These are phyloP conservation scores for Camelina laxa DNA, from an alignment of 345 rosid species.

Conservation along the genomic window DNA sequence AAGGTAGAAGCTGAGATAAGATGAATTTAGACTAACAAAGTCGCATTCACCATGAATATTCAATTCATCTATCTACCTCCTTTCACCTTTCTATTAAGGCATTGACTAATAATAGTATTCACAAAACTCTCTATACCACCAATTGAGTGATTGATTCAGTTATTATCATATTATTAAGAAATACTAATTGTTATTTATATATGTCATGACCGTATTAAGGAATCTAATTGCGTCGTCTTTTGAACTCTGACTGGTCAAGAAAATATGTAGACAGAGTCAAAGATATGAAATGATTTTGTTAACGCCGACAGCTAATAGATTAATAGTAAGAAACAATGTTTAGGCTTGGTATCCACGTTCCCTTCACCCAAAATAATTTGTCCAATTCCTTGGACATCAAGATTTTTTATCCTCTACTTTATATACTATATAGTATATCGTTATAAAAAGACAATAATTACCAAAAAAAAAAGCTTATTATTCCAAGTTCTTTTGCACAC, in stretches of 20 bases:
- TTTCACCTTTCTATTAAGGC: neutral
- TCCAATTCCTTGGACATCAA: conserved; percentile 40
- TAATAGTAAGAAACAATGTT: neutral
- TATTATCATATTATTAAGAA: conserved; percentile 5
- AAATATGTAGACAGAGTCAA: conserved; percentile 35
- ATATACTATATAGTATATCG: no score
- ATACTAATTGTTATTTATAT: neutral
- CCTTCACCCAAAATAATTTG: conserved; percentile 19
- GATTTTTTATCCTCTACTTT: conserved; percentile 24
- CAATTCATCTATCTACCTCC: neutral
- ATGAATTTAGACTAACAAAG: conserved; percentile 27
- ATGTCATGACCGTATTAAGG: conserved; percentile 28
- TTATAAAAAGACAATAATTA: no score
- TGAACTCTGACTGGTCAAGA: conserved; percentile 33
- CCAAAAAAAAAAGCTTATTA: neutral
- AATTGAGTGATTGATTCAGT: conserved; percentile 14
- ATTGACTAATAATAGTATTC: neutral
- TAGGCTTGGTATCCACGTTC: conserved; percentile 38
- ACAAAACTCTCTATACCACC: neutral
- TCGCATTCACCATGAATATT: conserved; percentile 18
- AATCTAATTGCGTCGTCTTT: conserved; percentile 33
- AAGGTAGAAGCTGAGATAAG: neutral
- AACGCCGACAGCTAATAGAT: neutral
- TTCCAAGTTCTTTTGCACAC: neutral
- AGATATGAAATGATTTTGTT: conserved; percentile 32